A percentile compares a stretch with the other conserved stretches of the same genome.
phyloP scores from a whole-genome alignment of 2,329 filamentous ascomycete species.

The Chlorencoelia australis region DNA sequence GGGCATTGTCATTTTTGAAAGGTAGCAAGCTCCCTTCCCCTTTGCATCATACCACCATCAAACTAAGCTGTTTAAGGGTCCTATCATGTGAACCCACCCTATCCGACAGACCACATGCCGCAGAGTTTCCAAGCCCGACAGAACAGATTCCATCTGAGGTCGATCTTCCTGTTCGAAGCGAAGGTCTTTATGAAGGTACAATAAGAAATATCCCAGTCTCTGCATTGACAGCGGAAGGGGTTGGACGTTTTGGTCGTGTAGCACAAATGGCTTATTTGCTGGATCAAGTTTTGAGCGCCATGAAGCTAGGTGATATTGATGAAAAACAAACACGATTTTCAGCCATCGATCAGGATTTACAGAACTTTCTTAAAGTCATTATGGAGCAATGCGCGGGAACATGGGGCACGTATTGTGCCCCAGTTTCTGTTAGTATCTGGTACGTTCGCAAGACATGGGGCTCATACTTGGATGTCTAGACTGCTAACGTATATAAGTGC shows the following conservation, averaged over 20 bases:
- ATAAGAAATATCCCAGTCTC: constrained; percentile 8
- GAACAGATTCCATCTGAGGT: not conserved
- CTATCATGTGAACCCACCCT: constrained; percentile 10
- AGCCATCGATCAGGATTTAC: constrained; percentile 8
- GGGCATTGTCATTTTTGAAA: constrained; percentile 18
- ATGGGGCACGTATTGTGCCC: not conserved
- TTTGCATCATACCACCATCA: not conserved
- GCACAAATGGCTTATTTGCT: constrained; percentile 16
- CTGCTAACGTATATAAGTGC: not conserved
- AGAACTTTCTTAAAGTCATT: not conserved
- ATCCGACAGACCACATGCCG: not conserved
- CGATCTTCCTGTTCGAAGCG: not conserved
- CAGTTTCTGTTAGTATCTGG: not conserved
- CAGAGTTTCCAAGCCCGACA: not conserved
- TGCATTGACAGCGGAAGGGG: constrained; percentile 5
- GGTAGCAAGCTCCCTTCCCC: constrained; percentile 7
- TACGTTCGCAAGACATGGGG: not conserved
- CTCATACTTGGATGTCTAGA: not conserved
- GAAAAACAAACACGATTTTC: constrained; percentile 6
- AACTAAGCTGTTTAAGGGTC: constrained; percentile 5
- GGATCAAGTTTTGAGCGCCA: constrained; percentile 9
- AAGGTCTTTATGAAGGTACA: constrained; percentile 6
- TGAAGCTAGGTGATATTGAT: constrained; percentile 7
- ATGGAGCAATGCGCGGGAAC: not conserved
- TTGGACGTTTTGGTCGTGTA: constrained; percentile 17